These are phyloP conservation scores for Suillus subalutaceus DNA, from an alignment of 768 basidiomycete genomes.

Conservation along the genomic window DNA sequence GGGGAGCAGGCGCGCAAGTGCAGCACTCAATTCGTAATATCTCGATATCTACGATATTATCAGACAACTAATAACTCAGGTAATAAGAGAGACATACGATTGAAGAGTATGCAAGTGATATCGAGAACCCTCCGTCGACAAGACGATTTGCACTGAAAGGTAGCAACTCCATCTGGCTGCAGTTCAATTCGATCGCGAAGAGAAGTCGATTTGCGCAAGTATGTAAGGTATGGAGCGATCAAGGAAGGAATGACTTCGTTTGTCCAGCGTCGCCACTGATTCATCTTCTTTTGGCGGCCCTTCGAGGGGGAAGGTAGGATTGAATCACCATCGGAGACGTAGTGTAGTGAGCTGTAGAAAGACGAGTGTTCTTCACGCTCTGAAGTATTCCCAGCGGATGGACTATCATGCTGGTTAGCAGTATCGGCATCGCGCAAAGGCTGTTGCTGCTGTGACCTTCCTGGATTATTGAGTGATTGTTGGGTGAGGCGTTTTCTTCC, in stretches of 20 bases:
- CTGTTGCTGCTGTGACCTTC: constrained; percentile 2
- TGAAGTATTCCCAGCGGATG: background rate
- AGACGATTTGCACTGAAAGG: background rate
- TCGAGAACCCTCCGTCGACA: background rate
- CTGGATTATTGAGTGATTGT: background rate
- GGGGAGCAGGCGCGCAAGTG: constrained; percentile 19
- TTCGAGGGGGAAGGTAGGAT: background rate
- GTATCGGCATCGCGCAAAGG: background rate
- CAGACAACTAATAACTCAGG: no score
- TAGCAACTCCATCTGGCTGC: background rate
- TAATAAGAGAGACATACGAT: no score
- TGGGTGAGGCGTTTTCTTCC: background rate
- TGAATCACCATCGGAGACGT: background rate
- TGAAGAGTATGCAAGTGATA: background rate
- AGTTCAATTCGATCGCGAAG: background rate
- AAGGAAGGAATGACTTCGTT: constrained; percentile 1
- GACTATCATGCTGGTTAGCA: background rate
- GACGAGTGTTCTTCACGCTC: background rate
- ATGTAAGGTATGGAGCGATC: constrained; percentile 10
- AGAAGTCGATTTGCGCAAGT: background rate
- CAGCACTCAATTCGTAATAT: no score
- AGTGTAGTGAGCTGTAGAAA: background rate
- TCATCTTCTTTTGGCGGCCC: constrained; percentile 1
- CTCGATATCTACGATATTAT: no score
- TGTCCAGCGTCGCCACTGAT: constrained; percentile 5